Base-by-base conservation (phyloP, 2,329 filamentous ascomycete genomes). In the Cercospora zeae-maydis region DNA sequence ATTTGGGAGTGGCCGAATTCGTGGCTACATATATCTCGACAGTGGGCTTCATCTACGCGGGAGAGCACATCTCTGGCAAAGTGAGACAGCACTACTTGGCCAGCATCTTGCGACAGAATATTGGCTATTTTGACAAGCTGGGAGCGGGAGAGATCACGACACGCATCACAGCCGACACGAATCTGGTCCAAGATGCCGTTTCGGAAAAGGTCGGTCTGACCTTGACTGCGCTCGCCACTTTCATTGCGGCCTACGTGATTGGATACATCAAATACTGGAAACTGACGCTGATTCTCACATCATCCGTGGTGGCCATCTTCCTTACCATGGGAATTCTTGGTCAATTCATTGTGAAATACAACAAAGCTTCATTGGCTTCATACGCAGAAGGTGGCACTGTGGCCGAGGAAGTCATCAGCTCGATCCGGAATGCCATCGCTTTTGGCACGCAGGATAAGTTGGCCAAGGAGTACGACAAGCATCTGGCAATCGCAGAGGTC, bases 101-200 rank as follows among this genome's bases (percentile, higher is more conserved):
- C 70, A 91, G 90, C 66, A 93, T 92, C 73, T 80, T 96, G 80
- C 86, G 86, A 64, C 92, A 96, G 75, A 96, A 96, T 75, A 93
- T 96, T 75, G 92, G 86, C 51, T 96, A 91, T 76, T 96, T 96
- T 77, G 95, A 98, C 76, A 95, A 95, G 72, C 83, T 96, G 13
- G 93, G 93, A 57, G 90, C 92, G 34, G 93, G 93, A 63, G 95
- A 97, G 77, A 91, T 98, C 64, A 96, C 93, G 0, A 96, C 93
- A 1, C 88, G 93, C 67, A 96, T 97, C 70, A 98, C 93, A 0
- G 89, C 93, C 10, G 93, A 98, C 75, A 96, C 92, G 49, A 97
- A 96, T 72, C 81, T 96, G 58, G 88, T 98, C 60, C 93, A 97
- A 76, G 93, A 96, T 69, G 93, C 92, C 61, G 92, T 99, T 51